Evolutionary conservation across 495 filamentous ascomycete genomes (phyloP), one percentile per base, ranked within the genome.

Genomic region (Xylaria acuta): DNA sequence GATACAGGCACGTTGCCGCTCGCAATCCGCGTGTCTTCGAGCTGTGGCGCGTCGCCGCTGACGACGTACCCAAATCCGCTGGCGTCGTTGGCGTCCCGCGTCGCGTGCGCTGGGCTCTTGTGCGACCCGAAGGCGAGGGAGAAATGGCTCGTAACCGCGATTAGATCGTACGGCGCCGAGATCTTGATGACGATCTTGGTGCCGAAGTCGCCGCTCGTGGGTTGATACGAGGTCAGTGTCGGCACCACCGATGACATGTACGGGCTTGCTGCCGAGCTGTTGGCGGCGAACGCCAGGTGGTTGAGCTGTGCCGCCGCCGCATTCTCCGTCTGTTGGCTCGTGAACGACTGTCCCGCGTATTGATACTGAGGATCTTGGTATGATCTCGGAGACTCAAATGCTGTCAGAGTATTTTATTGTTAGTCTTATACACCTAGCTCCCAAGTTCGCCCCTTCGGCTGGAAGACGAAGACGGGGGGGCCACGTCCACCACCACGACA

Each of bases 71-170:
- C 87, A 79, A 89, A 92, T 51, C 79, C 85, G 68, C 82, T 85
- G 49, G 84, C 87, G 65, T 89, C 87, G 71, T 86, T 86, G 6
- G 88, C 85, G 14, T 91, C 80, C 76, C 90, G 91, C 32, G 86
- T 83, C 11, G 93, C 82, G 22, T 89, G 83, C 40, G 91, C 90
- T 49, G 86, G 83, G 80, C 89, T 91, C 80, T 88, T 87, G 74
- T 90, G 88, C 7, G 88, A 86, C 11, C 93, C 95, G 78, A 98
- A 97, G 41, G 90, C 88, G 32, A 98, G 81, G 73, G 84, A 90
- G 72, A 93, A 88, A 49, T 82, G 84, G 3, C 88, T 84, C 25
- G 87, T 85, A 74, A 91, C 84, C 25, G 90, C 81, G 32, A 80
- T 69, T 56, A 86, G 72, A 73, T 97, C 93, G 79, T 92, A 92